Conservation (phyloP, 2,329 filamentous ascomycete species). For the Fusarium clavum region DNA sequence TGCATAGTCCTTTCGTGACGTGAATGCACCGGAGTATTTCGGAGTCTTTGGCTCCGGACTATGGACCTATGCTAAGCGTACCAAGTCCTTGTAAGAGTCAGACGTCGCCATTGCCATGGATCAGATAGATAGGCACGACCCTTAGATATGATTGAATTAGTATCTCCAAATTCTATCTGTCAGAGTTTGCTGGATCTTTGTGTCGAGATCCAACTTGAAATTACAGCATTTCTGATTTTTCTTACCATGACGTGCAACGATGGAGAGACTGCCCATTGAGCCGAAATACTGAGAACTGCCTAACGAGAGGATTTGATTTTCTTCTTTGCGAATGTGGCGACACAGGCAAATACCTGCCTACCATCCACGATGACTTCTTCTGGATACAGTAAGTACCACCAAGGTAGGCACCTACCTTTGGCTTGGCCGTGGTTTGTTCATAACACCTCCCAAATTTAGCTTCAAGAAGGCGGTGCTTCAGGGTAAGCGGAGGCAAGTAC, state of each 20-base stretch:
- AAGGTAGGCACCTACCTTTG: too few species aligned
- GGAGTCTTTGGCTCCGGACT: constrained; percentile 2
- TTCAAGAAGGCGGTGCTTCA: neutral
- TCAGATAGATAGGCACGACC: neutral
- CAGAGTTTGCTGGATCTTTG: neutral
- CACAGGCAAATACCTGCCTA: neutral
- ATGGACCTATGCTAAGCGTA: neutral
- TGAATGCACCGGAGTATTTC: constrained; percentile 26
- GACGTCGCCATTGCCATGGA: neutral
- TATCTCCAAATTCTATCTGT: neutral
- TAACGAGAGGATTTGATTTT: neutral
- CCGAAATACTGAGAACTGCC: neutral
- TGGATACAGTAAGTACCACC: neutral
- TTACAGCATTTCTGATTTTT: neutral
- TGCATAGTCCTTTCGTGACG: constrained; percentile 1
- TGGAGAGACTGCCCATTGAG: neutral
- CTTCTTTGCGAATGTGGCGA: neutral
- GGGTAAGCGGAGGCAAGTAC: neutral
- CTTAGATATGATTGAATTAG: neutral
- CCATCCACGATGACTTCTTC: neutral
- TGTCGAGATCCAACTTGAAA: neutral
- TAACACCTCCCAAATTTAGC: neutral
- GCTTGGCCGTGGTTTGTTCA: too few species aligned
- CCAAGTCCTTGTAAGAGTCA: neutral
- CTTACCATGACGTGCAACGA: neutral